Evolutionary conservation across 257 asterid species (phyloP).

Genomic region (Jasminum sambac): DNA sequence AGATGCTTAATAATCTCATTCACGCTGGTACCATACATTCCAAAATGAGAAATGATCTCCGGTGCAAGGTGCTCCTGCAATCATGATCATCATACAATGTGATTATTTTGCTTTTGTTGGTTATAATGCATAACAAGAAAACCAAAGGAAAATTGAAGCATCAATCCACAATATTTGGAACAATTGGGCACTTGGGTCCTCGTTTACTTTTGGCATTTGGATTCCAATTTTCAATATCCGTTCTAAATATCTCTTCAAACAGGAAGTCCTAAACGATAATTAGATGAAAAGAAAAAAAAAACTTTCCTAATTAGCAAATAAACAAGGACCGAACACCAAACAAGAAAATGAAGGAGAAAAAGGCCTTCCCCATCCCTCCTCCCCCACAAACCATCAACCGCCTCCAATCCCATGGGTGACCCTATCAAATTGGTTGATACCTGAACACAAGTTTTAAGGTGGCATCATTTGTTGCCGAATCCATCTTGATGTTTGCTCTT

Average conservation of each 20-base stretch:
- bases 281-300: background rate
- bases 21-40: constrained; percentile 60
- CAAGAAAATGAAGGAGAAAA: background rate
- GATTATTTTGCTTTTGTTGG: constrained; percentile 8
- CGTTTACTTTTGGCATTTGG: background rate
- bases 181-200: background rate
- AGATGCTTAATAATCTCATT: constrained; percentile 85
- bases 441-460: background rate
- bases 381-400: background rate
- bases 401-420: background rate
- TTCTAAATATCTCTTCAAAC: background rate
- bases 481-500: background rate
- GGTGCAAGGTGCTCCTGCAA: constrained; percentile 80
- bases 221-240: background rate
- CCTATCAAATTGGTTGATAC: background rate
- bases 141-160: background rate
- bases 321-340: background rate
- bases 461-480: background rate
- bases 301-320: too few species aligned
- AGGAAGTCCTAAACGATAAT: background rate
- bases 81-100: constrained; percentile 21
- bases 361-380: background rate
- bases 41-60: constrained; percentile 75
- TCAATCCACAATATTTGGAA: background rate
- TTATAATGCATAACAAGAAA: constrained; percentile 18